Conservation (phyloP, 1,284 basidiomycete genomes). For the Heliocybe sulcata region DNA sequence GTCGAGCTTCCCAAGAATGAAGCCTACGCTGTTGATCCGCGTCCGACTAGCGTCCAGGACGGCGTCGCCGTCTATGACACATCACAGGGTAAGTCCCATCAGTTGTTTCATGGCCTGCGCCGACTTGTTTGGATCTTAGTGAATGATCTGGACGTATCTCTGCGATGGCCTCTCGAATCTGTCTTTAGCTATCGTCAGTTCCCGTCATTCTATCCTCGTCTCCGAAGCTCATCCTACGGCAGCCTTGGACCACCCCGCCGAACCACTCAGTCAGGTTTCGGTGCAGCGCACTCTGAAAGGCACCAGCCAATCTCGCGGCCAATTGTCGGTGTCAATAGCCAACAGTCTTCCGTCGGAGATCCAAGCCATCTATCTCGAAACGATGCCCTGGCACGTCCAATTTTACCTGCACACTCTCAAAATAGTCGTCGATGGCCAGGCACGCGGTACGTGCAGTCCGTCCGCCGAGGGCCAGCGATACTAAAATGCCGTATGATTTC, state of each 20-base stretch:
- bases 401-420: conserved; percentile 82
- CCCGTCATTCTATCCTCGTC: neutral
- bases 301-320: conserved; percentile 70
- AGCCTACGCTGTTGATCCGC: conserved; percentile 41
- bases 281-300: conserved; percentile 71
- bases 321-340: conserved; percentile 60
- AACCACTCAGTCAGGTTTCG: conserved; percentile 41
- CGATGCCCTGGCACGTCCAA: conserved; percentile 90
- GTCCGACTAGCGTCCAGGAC: conserved; percentile 28
- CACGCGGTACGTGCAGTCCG: conserved; percentile 34
- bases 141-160: conserved; percentile 38
- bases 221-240: conserved; percentile 14
- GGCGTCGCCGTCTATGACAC: conserved; percentile 36
- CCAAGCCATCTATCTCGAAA: conserved; percentile 76
- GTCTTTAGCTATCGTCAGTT: conserved; percentile 51
- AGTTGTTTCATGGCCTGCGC: neutral
- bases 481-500: conserved; percentile 7
- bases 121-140: neutral
- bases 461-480: neutral
- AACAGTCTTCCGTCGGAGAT: conserved; percentile 53
- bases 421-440: conserved; percentile 28
- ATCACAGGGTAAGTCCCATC: neutral
- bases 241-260: conserved; percentile 17
- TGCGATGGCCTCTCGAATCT: conserved; percentile 47
- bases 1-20: conserved; percentile 37